These are phyloP conservation scores for Prosopis cineraria DNA, from an alignment of 306 rosid genomes.

Conservation along the genomic window DNA sequence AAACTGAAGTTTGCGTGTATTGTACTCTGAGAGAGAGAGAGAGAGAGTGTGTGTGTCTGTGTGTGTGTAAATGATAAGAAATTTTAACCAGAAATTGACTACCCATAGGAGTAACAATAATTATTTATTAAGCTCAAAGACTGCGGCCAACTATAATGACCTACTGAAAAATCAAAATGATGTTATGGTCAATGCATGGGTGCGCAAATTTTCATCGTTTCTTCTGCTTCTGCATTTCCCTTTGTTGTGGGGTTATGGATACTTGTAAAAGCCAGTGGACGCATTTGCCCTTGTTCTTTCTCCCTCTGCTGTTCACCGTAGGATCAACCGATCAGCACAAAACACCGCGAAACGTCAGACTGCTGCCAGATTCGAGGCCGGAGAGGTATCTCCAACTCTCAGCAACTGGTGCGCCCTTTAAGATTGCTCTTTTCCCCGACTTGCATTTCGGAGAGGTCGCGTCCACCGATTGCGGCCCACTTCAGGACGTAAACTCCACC, in stretches of 20 bases:
- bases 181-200: no score
- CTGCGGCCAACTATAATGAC: not conserved
- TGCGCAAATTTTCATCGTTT: not conserved
- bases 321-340: slow-evolving; percentile 21
- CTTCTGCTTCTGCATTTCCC: not conserved
- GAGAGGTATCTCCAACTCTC: slow-evolving; percentile 31
- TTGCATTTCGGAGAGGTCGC: slow-evolving; percentile 76
- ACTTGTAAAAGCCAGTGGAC: not conserved
- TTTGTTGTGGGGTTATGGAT: not conserved
- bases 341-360: not conserved
- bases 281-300: slow-evolving; percentile 8
- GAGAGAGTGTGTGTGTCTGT: no score
- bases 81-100: not conserved
- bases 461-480: slow-evolving; percentile 72
- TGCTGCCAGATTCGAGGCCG: slow-evolving; percentile 13
- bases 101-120: not conserved
- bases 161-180: not conserved
- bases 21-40: no score
- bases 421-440: slow-evolving; percentile 68
- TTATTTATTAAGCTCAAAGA: not conserved
- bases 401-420: slow-evolving; percentile 48
- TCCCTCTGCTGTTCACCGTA: slow-evolving; percentile 33
- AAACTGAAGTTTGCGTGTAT: no score
- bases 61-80: not conserved
- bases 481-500: slow-evolving; percentile 62